These are phyloP conservation scores for Cystobasidium sp. DNA, from an alignment of 1,284 basidiomycete species.

Conservation along the genomic window DNA sequence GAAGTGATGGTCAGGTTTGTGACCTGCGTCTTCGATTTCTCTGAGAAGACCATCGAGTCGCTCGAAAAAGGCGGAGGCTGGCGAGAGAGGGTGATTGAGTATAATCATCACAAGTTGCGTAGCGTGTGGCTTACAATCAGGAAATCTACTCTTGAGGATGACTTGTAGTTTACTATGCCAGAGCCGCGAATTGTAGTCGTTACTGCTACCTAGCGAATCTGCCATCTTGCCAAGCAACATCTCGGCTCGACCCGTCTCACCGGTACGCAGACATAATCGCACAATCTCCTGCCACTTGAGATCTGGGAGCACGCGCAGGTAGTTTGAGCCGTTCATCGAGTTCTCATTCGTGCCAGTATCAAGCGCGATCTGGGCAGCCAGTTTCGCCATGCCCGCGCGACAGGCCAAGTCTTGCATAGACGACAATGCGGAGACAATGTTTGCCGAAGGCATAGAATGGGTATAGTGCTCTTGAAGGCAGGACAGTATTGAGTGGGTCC, in stretches of 20 bases:
- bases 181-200: background rate
- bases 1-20: slow-evolving; percentile 12
- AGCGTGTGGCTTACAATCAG: background rate
- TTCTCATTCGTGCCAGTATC: background rate
- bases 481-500: background rate
- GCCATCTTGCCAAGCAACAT: background rate
- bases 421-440: background rate
- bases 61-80: background rate
- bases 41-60: slow-evolving; percentile 1
- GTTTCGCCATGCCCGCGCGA: background rate
- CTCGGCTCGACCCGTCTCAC: background rate
- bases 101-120: background rate
- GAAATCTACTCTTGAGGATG: background rate
- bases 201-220: background rate
- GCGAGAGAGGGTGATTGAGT: background rate
- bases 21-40: background rate
- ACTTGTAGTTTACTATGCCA: slow-evolving; percentile 3
- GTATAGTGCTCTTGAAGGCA: background rate
- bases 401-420: background rate
- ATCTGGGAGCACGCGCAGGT: no score
- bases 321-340: background rate
- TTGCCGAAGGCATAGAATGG: background rate
- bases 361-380: background rate
- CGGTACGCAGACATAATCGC: background rate
- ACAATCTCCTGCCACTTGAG: background rate